Conservation (phyloP, 2,329 filamentous ascomycete genomes). For the Verticillium albo-atrum region DNA sequence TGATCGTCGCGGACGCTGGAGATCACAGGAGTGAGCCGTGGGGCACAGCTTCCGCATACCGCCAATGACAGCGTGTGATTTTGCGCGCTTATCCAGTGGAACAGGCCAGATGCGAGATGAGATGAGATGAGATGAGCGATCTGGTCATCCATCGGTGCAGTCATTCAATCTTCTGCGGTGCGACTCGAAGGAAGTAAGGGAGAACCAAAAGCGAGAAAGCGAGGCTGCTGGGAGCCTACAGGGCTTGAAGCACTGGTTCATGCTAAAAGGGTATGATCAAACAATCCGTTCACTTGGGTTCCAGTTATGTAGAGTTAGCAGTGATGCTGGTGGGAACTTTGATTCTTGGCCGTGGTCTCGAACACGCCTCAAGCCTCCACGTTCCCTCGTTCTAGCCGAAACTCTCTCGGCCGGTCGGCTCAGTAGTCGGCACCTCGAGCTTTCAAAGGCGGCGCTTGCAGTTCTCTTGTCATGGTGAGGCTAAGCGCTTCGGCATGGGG, state of each 20-base stretch:
- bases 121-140: not conserved
- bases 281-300: too few relatives aligned
- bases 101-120: not conserved
- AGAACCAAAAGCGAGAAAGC: not conserved
- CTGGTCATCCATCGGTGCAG: not conserved
- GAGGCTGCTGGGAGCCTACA: too few relatives aligned
- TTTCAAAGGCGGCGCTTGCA: not conserved
- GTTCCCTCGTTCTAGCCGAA: not conserved
- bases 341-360: not conserved
- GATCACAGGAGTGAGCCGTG: slow-evolving; percentile 15
- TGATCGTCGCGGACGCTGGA: slow-evolving; percentile 15
- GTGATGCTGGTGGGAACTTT: not conserved
- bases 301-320: too few relatives aligned
- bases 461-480: not conserved
- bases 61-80: not conserved
- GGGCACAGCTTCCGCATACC: slow-evolving; percentile 1
- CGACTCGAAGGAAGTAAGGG: not conserved
- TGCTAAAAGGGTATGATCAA: too few relatives aligned
- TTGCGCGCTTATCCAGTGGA: not conserved
- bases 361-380: not conserved
- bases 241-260: too few relatives aligned
- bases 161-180: not conserved
- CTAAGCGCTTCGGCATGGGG: not conserved
- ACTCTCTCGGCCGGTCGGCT: not conserved
- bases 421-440: not conserved